Conservation (phyloP, 2,329 filamentous ascomycete species). For the Drechslerella coelobrocha region DNA sequence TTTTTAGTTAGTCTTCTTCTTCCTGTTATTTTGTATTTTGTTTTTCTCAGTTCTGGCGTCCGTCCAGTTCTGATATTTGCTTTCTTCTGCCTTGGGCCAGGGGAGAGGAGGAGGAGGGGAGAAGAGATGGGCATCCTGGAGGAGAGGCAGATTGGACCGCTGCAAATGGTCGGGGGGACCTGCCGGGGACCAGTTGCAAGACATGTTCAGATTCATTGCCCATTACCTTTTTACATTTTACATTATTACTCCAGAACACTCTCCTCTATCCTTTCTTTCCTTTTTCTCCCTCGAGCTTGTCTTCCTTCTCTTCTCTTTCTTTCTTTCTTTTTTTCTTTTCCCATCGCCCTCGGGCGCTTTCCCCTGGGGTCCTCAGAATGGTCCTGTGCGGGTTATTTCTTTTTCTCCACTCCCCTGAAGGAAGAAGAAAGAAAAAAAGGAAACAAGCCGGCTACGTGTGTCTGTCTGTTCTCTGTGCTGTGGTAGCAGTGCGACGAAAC, state of each 20-base stretch:
- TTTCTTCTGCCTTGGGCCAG: slow-evolving; percentile 31
- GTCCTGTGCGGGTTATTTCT: slow-evolving; percentile 47
- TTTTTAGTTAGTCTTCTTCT: too few relatives aligned
- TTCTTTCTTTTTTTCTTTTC: background rate
- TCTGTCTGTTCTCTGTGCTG: too few relatives aligned
- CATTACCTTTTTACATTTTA: too few relatives aligned
- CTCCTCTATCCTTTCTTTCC: slow-evolving; percentile 27
- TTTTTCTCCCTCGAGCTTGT: background rate
- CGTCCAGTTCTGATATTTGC: background rate
- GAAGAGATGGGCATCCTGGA: slow-evolving; percentile 42
- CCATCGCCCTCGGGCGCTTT: slow-evolving; percentile 12
- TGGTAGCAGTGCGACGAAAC: background rate
- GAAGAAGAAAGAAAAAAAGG: too few relatives aligned
- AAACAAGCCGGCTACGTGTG: too few relatives aligned
- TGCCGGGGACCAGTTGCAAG: too few relatives aligned
- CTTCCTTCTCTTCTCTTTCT: slow-evolving; percentile 8
- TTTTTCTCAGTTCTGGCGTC: too few relatives aligned
- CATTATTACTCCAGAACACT: too few relatives aligned
- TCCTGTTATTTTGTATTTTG: too few relatives aligned
- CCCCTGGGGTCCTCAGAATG: slow-evolving; percentile 29
- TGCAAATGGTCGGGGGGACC: slow-evolving; percentile 38
- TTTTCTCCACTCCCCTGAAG: too few relatives aligned
- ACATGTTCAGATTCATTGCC: too few relatives aligned
- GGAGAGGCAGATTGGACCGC: slow-evolving; percentile 36
- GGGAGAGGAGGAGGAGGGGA: too few relatives aligned